Evolutionary conservation across 345 rosid species (phyloP).

Genomic region (Crucihimalaya himalaica): DNA sequence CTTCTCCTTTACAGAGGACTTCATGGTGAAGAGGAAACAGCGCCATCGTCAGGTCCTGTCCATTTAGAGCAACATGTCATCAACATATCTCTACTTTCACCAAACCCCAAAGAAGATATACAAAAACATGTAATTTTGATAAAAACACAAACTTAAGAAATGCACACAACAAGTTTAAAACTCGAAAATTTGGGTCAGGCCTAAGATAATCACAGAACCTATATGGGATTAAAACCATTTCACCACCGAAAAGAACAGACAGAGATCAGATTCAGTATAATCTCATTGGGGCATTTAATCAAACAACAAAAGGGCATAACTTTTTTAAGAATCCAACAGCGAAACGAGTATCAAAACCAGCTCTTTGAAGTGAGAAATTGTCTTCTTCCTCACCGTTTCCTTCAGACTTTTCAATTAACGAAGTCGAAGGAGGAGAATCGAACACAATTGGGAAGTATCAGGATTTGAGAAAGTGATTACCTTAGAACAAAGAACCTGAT

Average conservation of each 20-base stretch:
- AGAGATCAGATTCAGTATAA: not conserved
- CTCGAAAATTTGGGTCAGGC: not conserved
- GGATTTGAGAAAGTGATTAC: not conserved
- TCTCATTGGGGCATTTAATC: conserved; percentile 26
- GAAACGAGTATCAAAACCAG: not conserved
- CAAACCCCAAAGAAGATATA: not conserved
- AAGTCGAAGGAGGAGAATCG: not conserved
- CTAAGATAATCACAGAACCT: not conserved
- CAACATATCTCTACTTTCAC: not conserved
- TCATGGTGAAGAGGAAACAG: conserved; percentile 50
- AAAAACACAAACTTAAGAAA: not conserved
- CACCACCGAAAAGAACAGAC: not conserved
- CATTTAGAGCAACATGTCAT: conserved; percentile 12
- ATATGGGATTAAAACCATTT: not conserved
- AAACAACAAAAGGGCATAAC: conserved; percentile 18
- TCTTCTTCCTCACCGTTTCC: not conserved
- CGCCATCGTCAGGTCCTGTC: conserved; percentile 52
- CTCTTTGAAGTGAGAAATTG: not conserved
- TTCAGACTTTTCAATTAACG: not conserved
- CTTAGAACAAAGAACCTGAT: conserved; percentile 6
- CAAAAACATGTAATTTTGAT: not conserved
- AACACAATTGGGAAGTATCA: not conserved
- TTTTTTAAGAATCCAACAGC: not conserved
- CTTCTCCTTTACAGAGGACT: conserved; percentile 38
- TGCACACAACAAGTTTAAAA: not conserved